Conservation (phyloP, 2,329 filamentous ascomycete genomes). For the Aspergillus unguis region DNA sequence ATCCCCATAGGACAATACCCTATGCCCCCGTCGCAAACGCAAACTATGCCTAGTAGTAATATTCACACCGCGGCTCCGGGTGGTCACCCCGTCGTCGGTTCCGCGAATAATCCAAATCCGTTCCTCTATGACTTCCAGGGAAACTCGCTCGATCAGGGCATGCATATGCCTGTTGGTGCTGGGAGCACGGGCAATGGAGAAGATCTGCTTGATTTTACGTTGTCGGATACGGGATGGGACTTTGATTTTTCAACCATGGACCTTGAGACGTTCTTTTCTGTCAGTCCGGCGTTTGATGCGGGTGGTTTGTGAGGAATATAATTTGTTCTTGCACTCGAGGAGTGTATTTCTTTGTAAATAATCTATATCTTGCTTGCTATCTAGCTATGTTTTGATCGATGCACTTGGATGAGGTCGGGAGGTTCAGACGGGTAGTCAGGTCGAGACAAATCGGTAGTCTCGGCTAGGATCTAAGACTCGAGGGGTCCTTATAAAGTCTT, state of each 20-base stretch:
- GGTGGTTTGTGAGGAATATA: too few relatives aligned
- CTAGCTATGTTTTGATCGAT: too few relatives aligned
- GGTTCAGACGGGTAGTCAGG: too few relatives aligned
- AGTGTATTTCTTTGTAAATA: too few relatives aligned
- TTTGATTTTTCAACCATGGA: conserved; percentile 43
- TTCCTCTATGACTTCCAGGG: conserved; percentile 22
- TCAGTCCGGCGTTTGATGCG: conserved; percentile 26
- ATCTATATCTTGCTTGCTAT: too few relatives aligned
- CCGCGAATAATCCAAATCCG: neutral
- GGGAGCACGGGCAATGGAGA: conserved; percentile 27
- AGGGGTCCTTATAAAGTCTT: too few relatives aligned
- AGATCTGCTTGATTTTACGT: conserved; percentile 36
- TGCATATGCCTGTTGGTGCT: conserved; percentile 17
- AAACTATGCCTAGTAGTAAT: neutral
- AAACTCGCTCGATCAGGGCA: conserved; percentile 20
- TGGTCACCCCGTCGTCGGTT: too few relatives aligned
- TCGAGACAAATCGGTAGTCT: too few relatives aligned
- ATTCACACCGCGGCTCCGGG: neutral
- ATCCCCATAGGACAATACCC: neutral
- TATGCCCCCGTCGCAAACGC: neutral
- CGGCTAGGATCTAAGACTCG: too few relatives aligned
- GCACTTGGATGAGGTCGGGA: too few relatives aligned
- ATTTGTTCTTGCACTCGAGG: too few relatives aligned
- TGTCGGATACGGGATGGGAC: conserved; percentile 39
- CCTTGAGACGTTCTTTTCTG: conserved; percentile 37